Base-by-base conservation (phyloP, 257 asterid species). In the Cinchona pubescens region DNA sequence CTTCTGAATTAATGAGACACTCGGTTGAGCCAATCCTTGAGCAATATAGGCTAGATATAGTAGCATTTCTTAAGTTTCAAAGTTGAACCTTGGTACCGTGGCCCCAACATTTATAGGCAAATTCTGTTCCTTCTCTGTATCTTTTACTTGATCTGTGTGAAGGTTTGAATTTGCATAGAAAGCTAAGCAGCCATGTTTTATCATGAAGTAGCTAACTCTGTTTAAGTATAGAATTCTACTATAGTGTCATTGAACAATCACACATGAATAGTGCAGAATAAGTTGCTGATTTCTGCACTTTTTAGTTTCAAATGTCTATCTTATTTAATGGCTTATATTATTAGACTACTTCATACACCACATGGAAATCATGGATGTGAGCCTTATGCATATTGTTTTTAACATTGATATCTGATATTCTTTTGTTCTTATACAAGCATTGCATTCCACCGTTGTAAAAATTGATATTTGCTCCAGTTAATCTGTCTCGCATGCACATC, bases 21-120 rank as follows among this genome's bases (percentile, higher is more conserved):
- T 87, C 96, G 0, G 92, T 88, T 48, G 98, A 94, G 86, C 98
- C 97, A 64, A 82, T 88, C 72, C 90, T 94, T 61, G 98, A 92
- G 90, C 92, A 89, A 79, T 92, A 94, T 29, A 83, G 93, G 69
- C 99, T 97, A 12, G 83, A 85, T 61, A 55, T 94, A 71, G 75
- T 94, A 80, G 87, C 92, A 80, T 87, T 97, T 83, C 86, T 94
- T 75, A 92, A 88, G 85, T 94, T 73, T 94, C 99, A 29, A 94
- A 83, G 72, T 79, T 94, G 73, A 94, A 97, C 72, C 90, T 94
- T 45, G 99, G 99, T 58, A 90, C 99, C 23, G 96, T 92, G 48
- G 95, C 99, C 48, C 99, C 97, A 34, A 90, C 89, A 35, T 92
- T 94, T 82, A 92, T 92, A 75, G 97, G 99, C 90, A 53, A 69